Evolutionary conservation across 176 grass and related monocot genomes (phyloP).

Genomic region (Dactylis glomerata): DNA sequence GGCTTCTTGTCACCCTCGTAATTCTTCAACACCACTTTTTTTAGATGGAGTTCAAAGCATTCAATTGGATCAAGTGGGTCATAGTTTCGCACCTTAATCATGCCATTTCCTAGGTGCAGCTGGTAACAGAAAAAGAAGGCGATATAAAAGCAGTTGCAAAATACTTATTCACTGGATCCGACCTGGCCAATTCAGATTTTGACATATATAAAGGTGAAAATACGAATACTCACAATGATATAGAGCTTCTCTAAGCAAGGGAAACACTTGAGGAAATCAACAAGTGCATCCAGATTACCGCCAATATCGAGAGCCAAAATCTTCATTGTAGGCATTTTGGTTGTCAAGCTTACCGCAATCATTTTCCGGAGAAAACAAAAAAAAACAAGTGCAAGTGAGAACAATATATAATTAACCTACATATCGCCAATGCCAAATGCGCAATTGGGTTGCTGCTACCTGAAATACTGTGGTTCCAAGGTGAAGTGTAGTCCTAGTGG

Average conservation of each 20-base stretch:
- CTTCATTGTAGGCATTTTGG: not conserved
- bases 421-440: not conserved
- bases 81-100: not conserved
- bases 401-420: not conserved
- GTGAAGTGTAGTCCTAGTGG: too few species aligned
- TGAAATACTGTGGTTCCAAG: not conserved
- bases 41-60: not conserved
- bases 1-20: not conserved
- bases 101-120: not conserved
- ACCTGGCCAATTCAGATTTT: not conserved
- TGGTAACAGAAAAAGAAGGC: not conserved
- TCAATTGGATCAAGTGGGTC: not conserved
- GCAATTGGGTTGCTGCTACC: not conserved
- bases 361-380: not conserved
- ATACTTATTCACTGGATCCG: not conserved
- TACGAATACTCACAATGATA: not conserved
- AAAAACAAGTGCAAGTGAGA: not conserved
- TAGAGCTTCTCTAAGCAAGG: not conserved
- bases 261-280: not conserved
- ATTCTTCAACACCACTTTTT: not conserved
- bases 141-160: not conserved
- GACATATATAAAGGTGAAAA: not conserved
- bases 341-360: not conserved
- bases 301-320: not conserved
- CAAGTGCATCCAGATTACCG: not conserved